A percentile compares a stretch with the other conserved stretches of the same genome.
These are phyloP conservation scores for Rhodosporidiobolus odoratus DNA, from an alignment of 768 basidiomycete genomes.

Conservation along the genomic window DNA sequence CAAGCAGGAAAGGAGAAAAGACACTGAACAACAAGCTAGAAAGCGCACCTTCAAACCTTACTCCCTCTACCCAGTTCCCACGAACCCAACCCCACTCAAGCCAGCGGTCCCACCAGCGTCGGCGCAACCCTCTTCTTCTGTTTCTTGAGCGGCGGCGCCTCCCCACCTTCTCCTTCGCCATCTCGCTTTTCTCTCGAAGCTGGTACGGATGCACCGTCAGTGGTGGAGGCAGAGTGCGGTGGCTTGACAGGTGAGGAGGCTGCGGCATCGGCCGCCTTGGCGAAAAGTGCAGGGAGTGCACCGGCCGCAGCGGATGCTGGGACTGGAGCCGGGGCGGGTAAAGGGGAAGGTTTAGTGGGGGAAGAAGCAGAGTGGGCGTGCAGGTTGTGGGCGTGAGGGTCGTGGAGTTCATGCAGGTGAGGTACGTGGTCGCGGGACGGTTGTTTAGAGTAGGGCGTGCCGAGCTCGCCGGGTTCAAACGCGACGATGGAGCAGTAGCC, in stretches of 20 bases:
- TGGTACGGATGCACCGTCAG: background rate
- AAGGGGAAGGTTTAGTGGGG: background rate
- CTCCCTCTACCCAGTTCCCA: background rate
- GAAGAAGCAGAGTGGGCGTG: background rate
- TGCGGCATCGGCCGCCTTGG: background rate
- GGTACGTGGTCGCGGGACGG: background rate
- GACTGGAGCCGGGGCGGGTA: background rate
- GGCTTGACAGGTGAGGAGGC: too few species aligned
- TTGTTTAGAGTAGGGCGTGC: background rate
- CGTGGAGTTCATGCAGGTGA: background rate
- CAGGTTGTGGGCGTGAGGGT: background rate
- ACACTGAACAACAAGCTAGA: conserved; percentile 1
- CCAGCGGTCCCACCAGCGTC: conserved; percentile 10
- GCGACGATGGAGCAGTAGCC: conserved; percentile 6
- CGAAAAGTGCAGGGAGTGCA: conserved; percentile 10
- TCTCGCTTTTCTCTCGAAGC: background rate
- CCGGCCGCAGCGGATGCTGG: background rate
- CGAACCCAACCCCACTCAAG: background rate
- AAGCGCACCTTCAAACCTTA: background rate
- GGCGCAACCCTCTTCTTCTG: conserved; percentile 9
- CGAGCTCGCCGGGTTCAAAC: conserved; percentile 42
- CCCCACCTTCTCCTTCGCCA: background rate
- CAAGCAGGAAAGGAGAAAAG: too few species aligned
- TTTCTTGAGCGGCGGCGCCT: background rate
- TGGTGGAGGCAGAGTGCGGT: background rate